These are phyloP conservation scores for Pseudocercospora fijiensis DNA, from an alignment of 2,329 filamentous ascomycete species.

Conservation along the genomic window DNA sequence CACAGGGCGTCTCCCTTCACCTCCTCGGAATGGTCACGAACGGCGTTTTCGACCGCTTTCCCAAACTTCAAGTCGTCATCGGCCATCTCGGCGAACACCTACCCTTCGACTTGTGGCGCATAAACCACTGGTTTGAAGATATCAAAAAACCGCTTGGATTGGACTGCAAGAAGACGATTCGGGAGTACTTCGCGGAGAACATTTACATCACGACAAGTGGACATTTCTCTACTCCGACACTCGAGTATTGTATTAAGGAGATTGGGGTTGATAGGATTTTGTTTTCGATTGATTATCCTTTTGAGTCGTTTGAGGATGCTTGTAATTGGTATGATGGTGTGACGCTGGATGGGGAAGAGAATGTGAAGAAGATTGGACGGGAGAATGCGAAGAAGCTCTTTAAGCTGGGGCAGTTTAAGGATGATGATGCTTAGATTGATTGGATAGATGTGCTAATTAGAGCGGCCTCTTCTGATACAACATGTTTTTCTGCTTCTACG, in stretches of 20 bases:
- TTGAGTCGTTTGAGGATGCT: slow-evolving; percentile 34
- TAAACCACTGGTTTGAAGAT: slow-evolving; percentile 55
- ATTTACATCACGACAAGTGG: slow-evolving; percentile 60
- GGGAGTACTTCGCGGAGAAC: slow-evolving; percentile 56
- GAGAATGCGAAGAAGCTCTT: slow-evolving; percentile 36
- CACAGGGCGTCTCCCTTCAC: slow-evolving; percentile 60
- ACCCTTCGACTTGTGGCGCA: slow-evolving; percentile 53
- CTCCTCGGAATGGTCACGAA: slow-evolving; percentile 54
- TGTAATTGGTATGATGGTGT: slow-evolving; percentile 35
- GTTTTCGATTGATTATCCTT: slow-evolving; percentile 37
- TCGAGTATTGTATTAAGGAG: slow-evolving; percentile 52
- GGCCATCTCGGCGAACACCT: slow-evolving; percentile 52
- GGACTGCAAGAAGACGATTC: slow-evolving; percentile 49
- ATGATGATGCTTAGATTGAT: slow-evolving; percentile 17
- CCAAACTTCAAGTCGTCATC: slow-evolving; percentile 49
- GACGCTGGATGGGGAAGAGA: slow-evolving; percentile 21
- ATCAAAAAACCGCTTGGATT: slow-evolving; percentile 53
- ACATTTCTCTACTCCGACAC: slow-evolving; percentile 55
- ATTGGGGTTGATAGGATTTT: slow-evolving; percentile 42
- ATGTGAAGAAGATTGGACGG: slow-evolving; percentile 31
- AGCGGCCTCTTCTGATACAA: not conserved
- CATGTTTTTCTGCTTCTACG: not conserved
- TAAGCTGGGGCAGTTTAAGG: slow-evolving; percentile 31
- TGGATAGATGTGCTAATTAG: not conserved
- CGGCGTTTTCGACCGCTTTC: slow-evolving; percentile 52